Conservation (phyloP, 1,284 basidiomycete genomes). For the Singerocomus inundabilis region DNA sequence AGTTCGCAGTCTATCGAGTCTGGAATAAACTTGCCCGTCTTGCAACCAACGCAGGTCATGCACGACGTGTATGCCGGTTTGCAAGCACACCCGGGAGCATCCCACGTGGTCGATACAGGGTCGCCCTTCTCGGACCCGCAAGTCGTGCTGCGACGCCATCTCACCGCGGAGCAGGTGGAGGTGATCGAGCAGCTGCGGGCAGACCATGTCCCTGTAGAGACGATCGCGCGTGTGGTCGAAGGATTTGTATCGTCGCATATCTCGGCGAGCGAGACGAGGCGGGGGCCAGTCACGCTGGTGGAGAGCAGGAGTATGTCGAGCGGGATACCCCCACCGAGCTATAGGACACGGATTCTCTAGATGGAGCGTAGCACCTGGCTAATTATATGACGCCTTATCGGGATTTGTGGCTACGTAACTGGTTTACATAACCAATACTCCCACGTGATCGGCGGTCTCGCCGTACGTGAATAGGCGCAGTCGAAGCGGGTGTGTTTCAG, state of each 20-base stretch:
- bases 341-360: conserved; percentile 10
- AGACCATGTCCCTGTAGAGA: conserved; percentile 16
- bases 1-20: conserved; percentile 1
- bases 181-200: conserved; percentile 11
- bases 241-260: conserved; percentile 1
- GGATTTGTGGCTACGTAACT: too few species aligned
- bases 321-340: conserved; percentile 19
- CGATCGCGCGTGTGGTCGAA: conserved; percentile 18
- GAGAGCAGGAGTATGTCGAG: conserved; percentile 9
- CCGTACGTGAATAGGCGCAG: too few species aligned
- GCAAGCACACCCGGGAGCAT: not conserved
- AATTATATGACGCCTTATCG: too few species aligned
- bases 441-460: too few species aligned
- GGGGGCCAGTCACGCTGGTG: not conserved
- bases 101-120: not conserved
- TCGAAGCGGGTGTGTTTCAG: not conserved
- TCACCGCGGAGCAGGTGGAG: conserved; percentile 16
- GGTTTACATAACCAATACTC: too few species aligned
- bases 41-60: conserved; percentile 7
- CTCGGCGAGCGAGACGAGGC: not conserved
- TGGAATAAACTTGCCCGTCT: not conserved
- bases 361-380: too few species aligned
- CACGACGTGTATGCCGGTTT: not conserved
- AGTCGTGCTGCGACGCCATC: not conserved
- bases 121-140: not conserved